Base-by-base conservation (phyloP, 2,329 filamentous ascomycete genomes). In the Hypocreales sp. region DNA sequence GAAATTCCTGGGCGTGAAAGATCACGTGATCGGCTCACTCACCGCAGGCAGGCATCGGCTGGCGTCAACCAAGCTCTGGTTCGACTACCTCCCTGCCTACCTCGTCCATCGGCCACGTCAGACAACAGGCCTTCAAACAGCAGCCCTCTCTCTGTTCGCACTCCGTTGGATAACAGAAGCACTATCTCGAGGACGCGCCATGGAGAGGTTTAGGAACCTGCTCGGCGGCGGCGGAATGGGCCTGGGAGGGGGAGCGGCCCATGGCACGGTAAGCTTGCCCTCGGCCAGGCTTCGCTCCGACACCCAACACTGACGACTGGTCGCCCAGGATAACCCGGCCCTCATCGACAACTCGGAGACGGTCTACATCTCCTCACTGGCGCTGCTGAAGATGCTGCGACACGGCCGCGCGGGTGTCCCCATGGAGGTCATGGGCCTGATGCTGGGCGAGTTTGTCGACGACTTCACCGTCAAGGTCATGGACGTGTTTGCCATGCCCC, bases 381-480 rank as follows among this genome's bases (percentile, higher is more conserved):
- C 90, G 28, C 69, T 98, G 28, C 67, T 98, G 44, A 98, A 98
- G 70, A 98, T 98, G 90, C 68, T 98, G 55, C 78, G 90, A 52
- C 90, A 98, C 58, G 90, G 90, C 38, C 79, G 90, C 40, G 90
- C 90, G 22, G 90, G 90, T 62, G 90, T 98, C 39, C 90, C 90
- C 13, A 98, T 98, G 90, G 90, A 98, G 66, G 90, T 98, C 53
- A 98, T 98, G 90, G 90, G 90, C 36, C 64, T 98, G 51, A 98
- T 98, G 90, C 60, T 95, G 46, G 90, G 90, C 53, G 90, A 95
- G 55, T 95, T 98, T 44, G 87, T 98, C 33, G 90, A 98, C 49
- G 90, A 95, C 60, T 98, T 94, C 59, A 98, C 90, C 33, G 90
- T 98, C 36, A 79, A 87, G 40, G 90, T 98, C 10, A 87, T 95